Percentiles rank a stretch among this genome's conserved stretches.
Evolutionary conservation across 2,329 filamentous ascomycete species (phyloP).

Genomic region (Cladosporium austrohemisphaericum): DNA sequence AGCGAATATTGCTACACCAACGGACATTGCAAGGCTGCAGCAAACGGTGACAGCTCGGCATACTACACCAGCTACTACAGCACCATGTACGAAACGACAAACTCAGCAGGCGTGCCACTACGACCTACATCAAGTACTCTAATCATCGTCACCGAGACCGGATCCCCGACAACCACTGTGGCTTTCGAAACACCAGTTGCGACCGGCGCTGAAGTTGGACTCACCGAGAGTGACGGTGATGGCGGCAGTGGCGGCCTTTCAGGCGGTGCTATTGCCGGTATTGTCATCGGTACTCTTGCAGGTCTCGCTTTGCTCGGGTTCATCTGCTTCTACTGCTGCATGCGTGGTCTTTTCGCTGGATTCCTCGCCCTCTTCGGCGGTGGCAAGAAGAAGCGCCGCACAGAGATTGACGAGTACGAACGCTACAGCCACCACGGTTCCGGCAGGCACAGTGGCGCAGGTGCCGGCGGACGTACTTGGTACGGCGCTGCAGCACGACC

Average conservation of each 20-base stretch:
- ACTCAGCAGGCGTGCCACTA: constrained; percentile 52
- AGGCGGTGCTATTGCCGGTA: constrained; percentile 72
- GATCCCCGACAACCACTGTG: constrained; percentile 44
- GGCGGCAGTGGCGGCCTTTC: constrained; percentile 49
- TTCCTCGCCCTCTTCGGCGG: constrained; percentile 60
- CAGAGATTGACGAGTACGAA: constrained; percentile 59
- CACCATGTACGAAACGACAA: constrained; percentile 46
- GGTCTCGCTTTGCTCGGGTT: constrained; percentile 65
- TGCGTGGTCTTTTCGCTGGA: constrained; percentile 53
- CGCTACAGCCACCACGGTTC: constrained; percentile 58
- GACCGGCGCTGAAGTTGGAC: constrained; percentile 46
- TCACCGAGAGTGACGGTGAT: constrained; percentile 31
- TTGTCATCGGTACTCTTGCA: constrained; percentile 69
- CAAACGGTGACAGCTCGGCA: constrained; percentile 43
- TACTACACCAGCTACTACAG: constrained; percentile 47
- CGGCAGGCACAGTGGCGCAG: constrained; percentile 25
- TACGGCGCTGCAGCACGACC: constrained; percentile 39
- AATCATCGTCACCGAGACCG: constrained; percentile 49
- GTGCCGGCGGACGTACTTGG: constrained; percentile 45
- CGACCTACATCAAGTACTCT: constrained; percentile 53
- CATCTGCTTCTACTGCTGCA: constrained; percentile 69
- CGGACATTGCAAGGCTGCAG: constrained; percentile 54
- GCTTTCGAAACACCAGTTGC: constrained; percentile 53
- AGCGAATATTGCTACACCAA: constrained; percentile 62
- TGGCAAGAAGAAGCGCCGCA: constrained; percentile 47